Evolutionary conservation across 2,329 filamentous ascomycete species (phyloP), one percentile per base, ranked within the genome.

Genomic region (Aciculosporium take): DNA sequence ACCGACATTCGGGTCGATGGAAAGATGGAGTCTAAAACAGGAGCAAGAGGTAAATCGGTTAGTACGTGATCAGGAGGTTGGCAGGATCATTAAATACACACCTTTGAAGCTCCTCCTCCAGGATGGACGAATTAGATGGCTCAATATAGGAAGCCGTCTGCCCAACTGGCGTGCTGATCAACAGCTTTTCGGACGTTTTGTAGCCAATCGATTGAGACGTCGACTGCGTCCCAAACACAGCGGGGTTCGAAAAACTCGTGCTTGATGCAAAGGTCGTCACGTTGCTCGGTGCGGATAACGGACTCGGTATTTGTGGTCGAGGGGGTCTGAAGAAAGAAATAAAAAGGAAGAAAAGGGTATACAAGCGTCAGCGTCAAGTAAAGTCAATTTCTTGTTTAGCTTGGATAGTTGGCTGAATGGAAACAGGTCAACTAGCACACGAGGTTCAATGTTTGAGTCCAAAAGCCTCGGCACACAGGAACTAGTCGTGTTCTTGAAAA

Each of bases 281-380:
- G 43, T 49, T 59, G 51, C 57, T 66, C 44, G 62, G 65, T 43
- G 64, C 62, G 45, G 52, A 72, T 37, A 73, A 59, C 48, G 71
- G 70, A 51, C 69, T 74, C 34, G 69, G 67, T 46, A 65, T 59
- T 42, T 62, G 55, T 53, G 63, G 67, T 54, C 66, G 62, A 50
- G 60, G 63, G 40, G 65, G 68, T 65, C 71, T 74, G n/a, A 24
- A 29, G 33, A 24, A 28, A 20, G 10, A 25, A 3, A 8, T 17
- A 31, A 25, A 29, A 37, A 24, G 31, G 18, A n/a, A 25, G 4
- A 8, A 23, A 31, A 25, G n/a, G 24, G 30, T 8, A 12, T 34
- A 34, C 5, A 27, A 25, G 24, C 21, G 39, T 41, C 39, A 41
- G 39, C 25, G 17, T 37, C 32, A 17, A 28, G 9, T 29, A 7